Evolutionary conservation across 345 rosid species (phyloP).

Genomic region (Arabis alpina): DNA sequence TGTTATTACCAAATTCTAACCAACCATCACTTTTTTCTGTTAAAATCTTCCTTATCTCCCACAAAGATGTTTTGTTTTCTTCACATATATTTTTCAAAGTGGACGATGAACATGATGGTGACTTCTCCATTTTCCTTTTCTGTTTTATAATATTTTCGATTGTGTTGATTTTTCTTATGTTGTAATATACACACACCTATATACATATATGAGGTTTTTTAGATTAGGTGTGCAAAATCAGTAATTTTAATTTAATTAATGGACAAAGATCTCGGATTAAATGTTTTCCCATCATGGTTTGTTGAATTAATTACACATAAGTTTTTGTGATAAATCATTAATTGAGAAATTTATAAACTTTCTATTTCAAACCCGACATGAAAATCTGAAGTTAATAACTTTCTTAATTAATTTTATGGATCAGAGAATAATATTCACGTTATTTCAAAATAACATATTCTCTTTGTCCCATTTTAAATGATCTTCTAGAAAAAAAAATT

Average conservation of each 20-base stretch:
- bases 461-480: no score
- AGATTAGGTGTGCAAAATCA: background rate
- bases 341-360: no score
- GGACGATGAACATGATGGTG: background rate
- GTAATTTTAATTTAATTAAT: background rate
- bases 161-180: conserved; percentile 1
- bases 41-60: conserved; percentile 29
- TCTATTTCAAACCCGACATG: background rate
- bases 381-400: background rate
- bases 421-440: no score
- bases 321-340: no score
- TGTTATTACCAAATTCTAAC: conserved; percentile 28
- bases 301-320: background rate
- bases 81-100: conserved; percentile 2
- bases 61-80: conserved; percentile 24
- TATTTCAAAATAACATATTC: no score
- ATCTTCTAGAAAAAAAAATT: no score
- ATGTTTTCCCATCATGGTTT: background rate
- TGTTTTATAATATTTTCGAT: background rate
- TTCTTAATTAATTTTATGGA: background rate
- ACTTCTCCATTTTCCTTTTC: conserved; percentile 11
- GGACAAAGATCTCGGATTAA: background rate
- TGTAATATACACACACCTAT: background rate
- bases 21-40: conserved; percentile 8
- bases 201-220: background rate